Base-by-base conservation (phyloP, 1,284 basidiomycete genomes). In the Pyrrhoderma noxium region DNA sequence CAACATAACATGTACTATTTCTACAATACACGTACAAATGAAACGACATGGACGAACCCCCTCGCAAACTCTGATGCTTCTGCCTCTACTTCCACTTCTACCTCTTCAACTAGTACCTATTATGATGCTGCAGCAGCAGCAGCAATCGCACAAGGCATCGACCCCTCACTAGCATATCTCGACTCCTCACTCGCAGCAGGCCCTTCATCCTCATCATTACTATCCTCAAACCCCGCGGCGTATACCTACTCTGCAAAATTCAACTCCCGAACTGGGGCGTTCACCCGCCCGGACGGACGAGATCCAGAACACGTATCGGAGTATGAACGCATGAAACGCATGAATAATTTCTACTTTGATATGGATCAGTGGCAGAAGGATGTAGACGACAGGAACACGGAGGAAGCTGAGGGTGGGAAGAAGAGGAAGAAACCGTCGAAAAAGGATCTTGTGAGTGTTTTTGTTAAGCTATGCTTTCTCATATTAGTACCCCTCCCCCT, bases 31-130 rank as follows among this genome's bases (percentile, higher is more conserved):
- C 66, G 70, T 52, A 91, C 89, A 0, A 74, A 84, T 54, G 82
- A 92, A 68, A 93, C 90, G 34, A 93, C 92, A 19, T 94, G 92
- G 92, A 73, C 73, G 37, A 94, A 94, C 62, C 91, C 91, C 5
- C 74, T 94, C 54, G 35, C 52, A 52, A 22, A 14, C 14, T 22
- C 38, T 22, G n/a, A 55, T 56, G 9, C 59, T 49, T 59, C 68
- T 3, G 52, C 59, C 27, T 21, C 64, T 23, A 54, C 68, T 37
- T 31, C 27, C 11, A 31, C 27, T 31, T 55, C 62, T 14, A 54
- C 62, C 45, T n/a, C n/a, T 57, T 50, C 27, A 55, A 53, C 49
- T 57, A 60, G 62, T 56, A 53, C 40, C 68, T 71, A 42, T 70
- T 31, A 31, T 31, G 11, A 75, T 47, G 69, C 79, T 4, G 65